phyloP scores from a whole-genome alignment of 805 yeast species.

The Candida pseudofarinosa region DNA sequence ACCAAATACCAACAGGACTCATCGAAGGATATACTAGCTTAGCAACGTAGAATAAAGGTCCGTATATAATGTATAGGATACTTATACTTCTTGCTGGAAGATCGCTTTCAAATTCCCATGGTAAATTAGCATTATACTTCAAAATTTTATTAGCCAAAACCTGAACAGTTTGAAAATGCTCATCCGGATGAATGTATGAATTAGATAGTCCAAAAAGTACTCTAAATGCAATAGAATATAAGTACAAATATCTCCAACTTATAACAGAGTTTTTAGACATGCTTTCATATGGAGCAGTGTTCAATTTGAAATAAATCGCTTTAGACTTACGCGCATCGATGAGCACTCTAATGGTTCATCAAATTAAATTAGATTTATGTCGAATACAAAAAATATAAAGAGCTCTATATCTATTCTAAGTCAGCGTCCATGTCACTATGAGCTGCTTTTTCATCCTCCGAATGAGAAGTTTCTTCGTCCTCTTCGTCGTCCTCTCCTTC shows the following conservation, averaged over 20 bases:
- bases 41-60: constrained; percentile 49
- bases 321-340: no score
- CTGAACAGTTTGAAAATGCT: constrained; percentile 90
- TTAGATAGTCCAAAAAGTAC: constrained; percentile 59
- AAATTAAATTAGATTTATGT: no score
- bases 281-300: no score
- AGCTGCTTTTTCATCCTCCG: constrained; percentile 17
- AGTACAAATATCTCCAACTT: constrained; percentile 48
- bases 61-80: constrained; percentile 64
- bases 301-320: no score
- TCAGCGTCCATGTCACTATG: constrained; percentile 19
- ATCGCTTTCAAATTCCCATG: constrained; percentile 77
- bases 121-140: constrained; percentile 43
- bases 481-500: constrained; percentile 7
- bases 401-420: not conserved
- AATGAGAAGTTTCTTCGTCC: constrained; percentile 6
- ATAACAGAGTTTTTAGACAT: constrained; percentile 3
- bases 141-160: constrained; percentile 50
- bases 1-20: constrained; percentile 50
- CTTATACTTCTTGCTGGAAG: constrained; percentile 68
- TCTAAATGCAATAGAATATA: constrained; percentile 44
- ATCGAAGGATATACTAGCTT: constrained; percentile 30
- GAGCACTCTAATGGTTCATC: no score
- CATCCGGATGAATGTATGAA: constrained; percentile 96
- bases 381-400: no score